These are phyloP conservation scores for Cladophialophora carrionii DNA, from an alignment of 2,329 filamentous ascomycete species.

Conservation along the genomic window DNA sequence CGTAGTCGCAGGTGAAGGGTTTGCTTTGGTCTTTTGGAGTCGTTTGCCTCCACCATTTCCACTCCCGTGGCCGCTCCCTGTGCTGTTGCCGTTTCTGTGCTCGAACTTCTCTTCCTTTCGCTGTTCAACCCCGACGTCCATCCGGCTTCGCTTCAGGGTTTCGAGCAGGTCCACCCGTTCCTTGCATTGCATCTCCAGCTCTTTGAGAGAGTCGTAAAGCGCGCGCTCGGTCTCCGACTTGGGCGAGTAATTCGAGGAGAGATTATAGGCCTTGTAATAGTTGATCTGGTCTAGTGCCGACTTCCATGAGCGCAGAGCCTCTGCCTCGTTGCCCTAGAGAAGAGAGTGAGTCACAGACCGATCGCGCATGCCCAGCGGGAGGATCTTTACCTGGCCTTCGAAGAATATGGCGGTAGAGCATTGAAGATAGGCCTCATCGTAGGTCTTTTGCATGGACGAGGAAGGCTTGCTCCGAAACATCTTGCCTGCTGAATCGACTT, in stretches of 20 bases:
- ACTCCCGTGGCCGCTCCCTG: constrained; percentile 9
- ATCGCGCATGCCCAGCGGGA: not conserved
- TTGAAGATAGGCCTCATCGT: constrained; percentile 92
- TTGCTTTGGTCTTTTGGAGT: constrained; percentile 35
- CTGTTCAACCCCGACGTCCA: constrained; percentile 42
- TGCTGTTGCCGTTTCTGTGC: constrained; percentile 7
- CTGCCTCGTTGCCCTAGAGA: constrained; percentile 78
- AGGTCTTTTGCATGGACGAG: constrained; percentile 89
- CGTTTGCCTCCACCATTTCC: constrained; percentile 28
- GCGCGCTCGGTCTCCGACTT: constrained; percentile 82
- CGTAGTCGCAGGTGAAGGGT: constrained; percentile 28
- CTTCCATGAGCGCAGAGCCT: constrained; percentile 89
- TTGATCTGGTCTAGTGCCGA: constrained; percentile 85
- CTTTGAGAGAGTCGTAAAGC: constrained; percentile 75
- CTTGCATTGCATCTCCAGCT: constrained; percentile 88
- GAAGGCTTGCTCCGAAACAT: constrained; percentile 63
- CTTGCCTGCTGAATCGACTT: constrained; percentile 15
- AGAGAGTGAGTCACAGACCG: constrained; percentile 6
- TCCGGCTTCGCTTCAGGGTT: constrained; percentile 69
- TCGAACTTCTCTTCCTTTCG: constrained; percentile 34
- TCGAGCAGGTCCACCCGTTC: constrained; percentile 88
- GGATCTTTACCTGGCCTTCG: constrained; percentile 73
- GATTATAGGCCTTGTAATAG: constrained; percentile 77
- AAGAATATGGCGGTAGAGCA: constrained; percentile 97
- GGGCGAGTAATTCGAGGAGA: constrained; percentile 69